Base-by-base conservation (phyloP, 169 alveolate genomes). In the Babesia gibsoni region DNA sequence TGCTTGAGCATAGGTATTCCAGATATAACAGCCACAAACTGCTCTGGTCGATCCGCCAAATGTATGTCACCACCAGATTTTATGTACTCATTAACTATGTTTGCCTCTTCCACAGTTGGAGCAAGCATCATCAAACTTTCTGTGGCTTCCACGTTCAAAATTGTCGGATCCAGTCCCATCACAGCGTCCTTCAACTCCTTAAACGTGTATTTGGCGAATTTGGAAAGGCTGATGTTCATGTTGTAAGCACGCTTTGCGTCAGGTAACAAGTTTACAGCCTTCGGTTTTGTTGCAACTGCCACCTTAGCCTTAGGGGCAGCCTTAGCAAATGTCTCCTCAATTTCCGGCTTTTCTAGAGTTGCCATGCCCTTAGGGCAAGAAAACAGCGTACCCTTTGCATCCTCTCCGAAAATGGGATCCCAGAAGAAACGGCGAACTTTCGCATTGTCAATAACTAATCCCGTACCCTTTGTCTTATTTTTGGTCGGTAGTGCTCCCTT, bases 211-310 rank as follows among this genome's bases (percentile, higher is more conserved):
- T 91, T 91, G 81, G 84, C 88, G 87, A 92, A 92, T 67, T 91
- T 91, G n/a, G 96, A 83, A 37, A 92, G 72, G 20, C 95, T 96
- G 52, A 92, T 92, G 67, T 91, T 91, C 93, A 92, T 92, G 75
- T 91, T 92, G 85, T 92, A 91, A 43, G 94, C 92, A 50, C 96
- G 80, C 89, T 92, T 92, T n/a, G 95, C 75, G 70, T 92, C 96
- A 0, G 96, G 96, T 49, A 92, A 84, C 57, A 92, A 83, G 22
- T 89, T 96, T 52, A 92, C 70, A 39, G 83, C 67, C 73, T 77
- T 79, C 0, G 88, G 66, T 36, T 67, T 56, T 22, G 68, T 54
- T 23, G 36, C 23, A 0, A 54, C 67, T 14, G 70, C 53, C 27
- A 56, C 82, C 16, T 49, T 68, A 30, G 57, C 74, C 63, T 79